Evolutionary conservation across 768 basidiomycete genomes (phyloP), one percentile per base, ranked within the genome.

Genomic region (Naganishia kalamii): DNA sequence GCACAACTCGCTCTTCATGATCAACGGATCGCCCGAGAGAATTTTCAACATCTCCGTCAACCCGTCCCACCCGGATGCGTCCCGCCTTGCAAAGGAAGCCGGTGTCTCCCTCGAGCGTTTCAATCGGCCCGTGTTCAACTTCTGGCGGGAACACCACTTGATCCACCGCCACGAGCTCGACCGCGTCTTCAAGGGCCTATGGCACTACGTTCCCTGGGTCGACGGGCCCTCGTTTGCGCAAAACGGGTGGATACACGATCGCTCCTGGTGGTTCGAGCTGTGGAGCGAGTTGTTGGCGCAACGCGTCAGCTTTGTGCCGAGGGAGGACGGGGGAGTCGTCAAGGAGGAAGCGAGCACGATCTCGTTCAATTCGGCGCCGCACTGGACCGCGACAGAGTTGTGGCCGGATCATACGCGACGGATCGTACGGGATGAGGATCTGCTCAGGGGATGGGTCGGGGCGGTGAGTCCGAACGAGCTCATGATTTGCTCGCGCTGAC

Each of bases 101-200:
- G 47, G 62, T n/a, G 62, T 51, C 5, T 15, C 29, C 3, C 10
- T 27, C 23, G n/a, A n/a, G n/a, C 47, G 62, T 12, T 46, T 33
- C 13, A 23, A 37, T 2, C 23, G 46, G 6, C 48, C 62, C 11
- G n/a, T 63, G 5, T 46, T 50, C 40, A 23, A n/a, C 5, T 63
- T 33, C 47, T 63, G 40, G 29, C 17, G 62, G 33, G 62, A 63
- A 7, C 62, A 49, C 25, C 62, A 63, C 33, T 23, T 63, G 17
- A 21, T 63, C n/a, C 33, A 33, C 21, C 30, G 62, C 7, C 27
- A 33, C 30, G 47, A 63, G 23, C 13, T 63, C n/a, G 62, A 63
- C 25, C 19, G n/a, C 7, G 49, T 47, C 32, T 50, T 63, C 33
- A 17, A 15, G 21, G 62, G 49, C 17, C 5, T 37, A 23, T 43